These are phyloP conservation scores for Cyberlindnera maclurae DNA, from an alignment of 805 yeast genomes.

Conservation along the genomic window DNA sequence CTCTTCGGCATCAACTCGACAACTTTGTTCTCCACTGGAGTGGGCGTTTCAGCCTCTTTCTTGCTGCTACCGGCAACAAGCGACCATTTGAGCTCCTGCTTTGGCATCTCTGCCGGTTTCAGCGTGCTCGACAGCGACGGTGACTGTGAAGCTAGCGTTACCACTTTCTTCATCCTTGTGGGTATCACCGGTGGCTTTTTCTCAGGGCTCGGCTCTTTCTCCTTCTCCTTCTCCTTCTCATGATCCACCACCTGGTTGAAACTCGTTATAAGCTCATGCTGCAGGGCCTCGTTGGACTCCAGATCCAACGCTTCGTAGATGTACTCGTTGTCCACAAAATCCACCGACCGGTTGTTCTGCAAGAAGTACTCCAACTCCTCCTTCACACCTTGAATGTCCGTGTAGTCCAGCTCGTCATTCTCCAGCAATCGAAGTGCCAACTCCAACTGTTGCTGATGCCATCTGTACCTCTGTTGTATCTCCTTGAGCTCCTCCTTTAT, in stretches of 20 bases:
- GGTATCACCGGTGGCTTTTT: conserved; percentile 1
- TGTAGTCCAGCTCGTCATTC: conserved; percentile 72
- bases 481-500: conserved; percentile 54
- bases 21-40: not conserved
- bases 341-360: conserved; percentile 85
- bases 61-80: conserved; percentile 8
- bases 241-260: conserved; percentile 9
- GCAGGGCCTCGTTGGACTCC: conserved; percentile 43
- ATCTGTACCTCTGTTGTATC: conserved; percentile 61
- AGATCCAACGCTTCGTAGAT: conserved; percentile 81
- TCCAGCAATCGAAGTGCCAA: conserved; percentile 69
- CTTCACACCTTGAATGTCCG: conserved; percentile 63
- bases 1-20: not conserved
- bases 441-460: conserved; percentile 77
- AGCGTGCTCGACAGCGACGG: conserved; percentile 16
- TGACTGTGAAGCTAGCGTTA: conserved; percentile 2
- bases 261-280: conserved; percentile 39
- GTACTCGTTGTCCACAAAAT: conserved; percentile 89
- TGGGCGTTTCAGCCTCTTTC: too few species aligned
- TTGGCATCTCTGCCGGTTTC: conserved; percentile 47
- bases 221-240: conserved; percentile 1
- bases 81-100: conserved; percentile 47
- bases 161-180: conserved; percentile 4
- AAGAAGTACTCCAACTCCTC: conserved; percentile 91
- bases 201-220: conserved; percentile 2